These are phyloP conservation scores for Sporothrix variecibatus DNA, from an alignment of 2,329 filamentous ascomycete genomes.

Conservation along the genomic window DNA sequence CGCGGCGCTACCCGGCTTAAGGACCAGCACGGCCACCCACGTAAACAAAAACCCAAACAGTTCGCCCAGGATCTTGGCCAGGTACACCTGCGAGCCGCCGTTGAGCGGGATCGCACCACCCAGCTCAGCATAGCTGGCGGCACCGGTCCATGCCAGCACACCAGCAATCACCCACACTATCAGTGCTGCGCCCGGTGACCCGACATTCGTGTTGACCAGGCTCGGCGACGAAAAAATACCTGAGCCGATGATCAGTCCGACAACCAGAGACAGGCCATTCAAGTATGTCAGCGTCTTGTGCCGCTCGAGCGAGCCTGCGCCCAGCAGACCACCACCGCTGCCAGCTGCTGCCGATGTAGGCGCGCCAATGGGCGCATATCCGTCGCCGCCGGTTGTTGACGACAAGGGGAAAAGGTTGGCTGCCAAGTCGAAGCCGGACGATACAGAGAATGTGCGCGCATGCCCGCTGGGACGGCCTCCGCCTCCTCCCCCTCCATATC, in stretches of 20 bases:
- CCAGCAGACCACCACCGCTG: conserved; percentile 58
- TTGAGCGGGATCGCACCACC: conserved; percentile 95
- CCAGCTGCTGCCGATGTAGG: conserved; percentile 59
- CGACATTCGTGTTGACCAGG: conserved; percentile 63
- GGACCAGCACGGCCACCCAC: conserved; percentile 90
- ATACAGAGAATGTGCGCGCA: conserved; percentile 79
- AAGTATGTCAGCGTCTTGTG: conserved; percentile 94
- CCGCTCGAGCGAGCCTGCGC: conserved; percentile 84
- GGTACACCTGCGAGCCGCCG: conserved; percentile 88
- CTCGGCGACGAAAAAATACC: conserved; percentile 67
- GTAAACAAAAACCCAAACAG: conserved; percentile 91
- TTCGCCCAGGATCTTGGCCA: conserved; percentile 96
- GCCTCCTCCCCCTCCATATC: conserved; percentile 42
- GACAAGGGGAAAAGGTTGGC: conserved; percentile 89
- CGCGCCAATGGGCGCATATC: conserved; percentile 84
- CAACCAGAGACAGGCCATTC: conserved; percentile 87
- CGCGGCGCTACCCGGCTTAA: conserved; percentile 90
- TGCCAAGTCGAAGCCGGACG: conserved; percentile 94
- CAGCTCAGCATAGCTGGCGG: conserved; percentile 74
- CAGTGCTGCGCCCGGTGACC: conserved; percentile 60
- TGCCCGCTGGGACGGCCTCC: conserved; percentile 40
- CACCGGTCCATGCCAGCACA: conserved; percentile 64
- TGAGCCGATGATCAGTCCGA: conserved; percentile 88
- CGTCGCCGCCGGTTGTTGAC: conserved; percentile 65
- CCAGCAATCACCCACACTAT: conserved; percentile 64